phyloP scores from a whole-genome alignment of 2,329 filamentous ascomycete genomes.

The Verruconis gallopava region DNA sequence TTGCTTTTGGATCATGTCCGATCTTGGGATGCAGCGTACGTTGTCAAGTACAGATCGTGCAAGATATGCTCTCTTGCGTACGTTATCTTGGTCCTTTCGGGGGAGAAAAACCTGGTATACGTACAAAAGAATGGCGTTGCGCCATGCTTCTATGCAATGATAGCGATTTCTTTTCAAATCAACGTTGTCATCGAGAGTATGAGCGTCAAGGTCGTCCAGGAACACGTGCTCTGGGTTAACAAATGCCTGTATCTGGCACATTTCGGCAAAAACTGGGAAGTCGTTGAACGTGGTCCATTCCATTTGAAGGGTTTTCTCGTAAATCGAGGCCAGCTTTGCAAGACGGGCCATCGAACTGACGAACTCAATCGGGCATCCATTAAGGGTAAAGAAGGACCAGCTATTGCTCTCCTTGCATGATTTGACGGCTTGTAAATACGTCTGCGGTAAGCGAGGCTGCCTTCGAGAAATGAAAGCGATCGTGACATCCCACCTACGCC shows the following conservation, averaged over 20 bases:
- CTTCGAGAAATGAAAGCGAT: background rate
- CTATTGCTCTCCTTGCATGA: background rate
- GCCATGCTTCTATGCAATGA: slow-evolving; percentile 3
- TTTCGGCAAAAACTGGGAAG: background rate
- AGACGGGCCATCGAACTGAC: background rate
- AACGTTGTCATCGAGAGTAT: background rate
- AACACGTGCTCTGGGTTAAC: background rate
- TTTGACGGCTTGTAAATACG: background rate
- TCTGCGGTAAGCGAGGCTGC: background rate
- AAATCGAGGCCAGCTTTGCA: slow-evolving; percentile 4
- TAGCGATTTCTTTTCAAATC: background rate
- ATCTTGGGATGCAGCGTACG: slow-evolving; percentile 1
- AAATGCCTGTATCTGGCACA: background rate
- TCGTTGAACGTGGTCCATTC: slow-evolving; percentile 5
- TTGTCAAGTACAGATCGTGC: background rate
- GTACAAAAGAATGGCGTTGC: background rate
- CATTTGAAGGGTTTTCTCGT: slow-evolving; percentile 1
- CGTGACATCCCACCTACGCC: slow-evolving; percentile 3
- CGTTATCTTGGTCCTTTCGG: background rate
- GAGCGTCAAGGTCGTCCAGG: background rate
- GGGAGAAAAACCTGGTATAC: background rate
- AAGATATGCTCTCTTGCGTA: background rate
- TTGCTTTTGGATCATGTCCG: slow-evolving; percentile 22
- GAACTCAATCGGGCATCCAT: slow-evolving; percentile 2
- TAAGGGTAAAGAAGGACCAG: slow-evolving; percentile 1